A percentile compares a stretch with the other conserved stretches of the same genome.
Conservation (phyloP, 2,329 filamentous ascomycete genomes). For the Sporothrix curviconia region DNA sequence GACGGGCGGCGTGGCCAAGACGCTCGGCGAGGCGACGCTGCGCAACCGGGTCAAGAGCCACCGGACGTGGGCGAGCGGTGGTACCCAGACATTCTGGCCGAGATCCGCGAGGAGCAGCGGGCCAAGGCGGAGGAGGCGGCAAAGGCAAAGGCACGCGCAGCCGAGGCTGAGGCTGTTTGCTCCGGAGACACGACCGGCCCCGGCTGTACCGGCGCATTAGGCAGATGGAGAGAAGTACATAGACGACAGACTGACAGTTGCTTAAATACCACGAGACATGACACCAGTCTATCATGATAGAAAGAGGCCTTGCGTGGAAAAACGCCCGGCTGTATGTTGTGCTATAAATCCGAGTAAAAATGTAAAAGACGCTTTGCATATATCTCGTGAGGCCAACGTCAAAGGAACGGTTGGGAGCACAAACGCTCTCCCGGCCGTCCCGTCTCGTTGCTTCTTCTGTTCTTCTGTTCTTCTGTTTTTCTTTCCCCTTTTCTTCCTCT, state of each 20-base stretch:
- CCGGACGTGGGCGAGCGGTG: conserved; percentile 79
- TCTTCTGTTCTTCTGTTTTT: no score
- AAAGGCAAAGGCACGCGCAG: conserved; percentile 19
- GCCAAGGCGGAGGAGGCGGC: conserved; percentile 14
- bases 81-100: conserved; percentile 58
- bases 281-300: no score
- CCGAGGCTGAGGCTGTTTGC: no score
- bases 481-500: no score
- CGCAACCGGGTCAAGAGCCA: conserved; percentile 82
- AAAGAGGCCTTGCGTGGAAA: no score
- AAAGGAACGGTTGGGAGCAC: neutral
- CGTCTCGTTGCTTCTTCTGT: no score
- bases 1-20: conserved; percentile 58
- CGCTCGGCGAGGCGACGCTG: conserved; percentile 74
- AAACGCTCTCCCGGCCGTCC: neutral
- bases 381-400: neutral
- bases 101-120: conserved; percentile 52
- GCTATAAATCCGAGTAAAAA: no score
- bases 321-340: no score
- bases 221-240: neutral
- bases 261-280: neutral
- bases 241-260: neutral
- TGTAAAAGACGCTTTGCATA: neutral
- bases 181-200: conserved; percentile 17
- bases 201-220: conserved; percentile 36